A percentile compares a stretch with the other conserved stretches of the same genome.
These are phyloP conservation scores for Talaromyces marneffei DNA, from an alignment of 2,329 filamentous ascomycete species.

Conservation along the genomic window DNA sequence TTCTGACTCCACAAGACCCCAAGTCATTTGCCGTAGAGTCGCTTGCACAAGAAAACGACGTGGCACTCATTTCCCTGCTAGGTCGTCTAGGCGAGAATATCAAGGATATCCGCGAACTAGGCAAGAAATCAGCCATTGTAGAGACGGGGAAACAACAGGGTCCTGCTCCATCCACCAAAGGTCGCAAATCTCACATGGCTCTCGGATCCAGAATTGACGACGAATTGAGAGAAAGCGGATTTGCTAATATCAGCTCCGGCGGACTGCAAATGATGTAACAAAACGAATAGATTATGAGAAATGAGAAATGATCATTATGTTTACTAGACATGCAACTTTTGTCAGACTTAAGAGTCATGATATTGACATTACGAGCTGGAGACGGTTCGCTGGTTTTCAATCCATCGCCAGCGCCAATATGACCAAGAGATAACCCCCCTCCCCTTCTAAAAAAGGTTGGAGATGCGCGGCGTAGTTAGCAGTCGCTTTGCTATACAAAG, in stretches of 20 bases:
- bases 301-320: background rate
- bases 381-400: no score
- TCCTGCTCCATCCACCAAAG: constrained; percentile 22
- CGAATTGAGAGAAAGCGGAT: constrained; percentile 18
- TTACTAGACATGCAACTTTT: background rate
- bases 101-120: constrained; percentile 64
- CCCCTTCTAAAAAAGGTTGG: no score
- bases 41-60: constrained; percentile 74
- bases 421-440: no score
- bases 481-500: no score
- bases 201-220: constrained; percentile 26
- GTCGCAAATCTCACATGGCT: constrained; percentile 11
- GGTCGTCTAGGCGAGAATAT: constrained; percentile 69
- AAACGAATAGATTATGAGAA: background rate
- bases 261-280: constrained; percentile 5
- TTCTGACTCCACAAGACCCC: constrained; percentile 67
- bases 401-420: no score
- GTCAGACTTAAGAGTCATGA: no score
- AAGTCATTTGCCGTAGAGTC: constrained; percentile 64
- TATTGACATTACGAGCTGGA: no score
- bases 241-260: background rate
- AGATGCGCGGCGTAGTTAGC: no score
- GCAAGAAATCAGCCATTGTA: constrained; percentile 64
- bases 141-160: constrained; percentile 34
- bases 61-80: constrained; percentile 70